These are phyloP conservation scores for Vanrija pseudolonga DNA, from an alignment of 1,284 basidiomycete species.

Conservation along the genomic window DNA sequence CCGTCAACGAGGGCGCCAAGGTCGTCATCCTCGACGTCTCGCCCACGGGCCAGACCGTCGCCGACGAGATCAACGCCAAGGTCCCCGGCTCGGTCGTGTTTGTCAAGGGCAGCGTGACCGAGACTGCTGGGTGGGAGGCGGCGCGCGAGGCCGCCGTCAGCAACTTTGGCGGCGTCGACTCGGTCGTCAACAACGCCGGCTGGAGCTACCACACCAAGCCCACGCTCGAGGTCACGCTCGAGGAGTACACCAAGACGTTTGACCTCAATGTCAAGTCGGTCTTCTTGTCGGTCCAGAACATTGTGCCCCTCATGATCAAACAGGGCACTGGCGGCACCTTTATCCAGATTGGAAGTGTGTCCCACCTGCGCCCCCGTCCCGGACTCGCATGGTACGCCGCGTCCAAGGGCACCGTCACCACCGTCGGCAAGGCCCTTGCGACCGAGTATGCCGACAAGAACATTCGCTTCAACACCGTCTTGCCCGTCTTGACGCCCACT, in stretches of 20 bases:
- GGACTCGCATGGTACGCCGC: conserved; percentile 18
- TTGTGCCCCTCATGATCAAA: conserved; percentile 1
- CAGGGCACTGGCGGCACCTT: too few species aligned
- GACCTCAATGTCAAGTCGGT: conserved; percentile 16
- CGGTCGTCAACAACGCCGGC: conserved; percentile 20
- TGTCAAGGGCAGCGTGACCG: conserved; percentile 13
- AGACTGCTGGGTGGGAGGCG: conserved; percentile 9
- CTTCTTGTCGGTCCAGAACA: conserved; percentile 16
- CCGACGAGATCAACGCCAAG: conserved; percentile 8
- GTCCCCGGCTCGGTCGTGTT: conserved; percentile 14
- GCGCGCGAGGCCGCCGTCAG: conserved; percentile 5
- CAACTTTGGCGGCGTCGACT: conserved; percentile 14
- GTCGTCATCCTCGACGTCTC: conserved; percentile 13
- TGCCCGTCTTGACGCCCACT: conserved; percentile 8
- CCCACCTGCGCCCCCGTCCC: not conserved
- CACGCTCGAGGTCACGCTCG: conserved; percentile 7
- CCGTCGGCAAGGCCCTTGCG: conserved; percentile 13
- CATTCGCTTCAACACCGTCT: conserved; percentile 20
- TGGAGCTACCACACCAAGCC: conserved; percentile 21
- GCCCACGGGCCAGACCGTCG: conserved; percentile 5
- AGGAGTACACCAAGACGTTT: conserved; percentile 8
- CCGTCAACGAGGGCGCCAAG: conserved; percentile 8
- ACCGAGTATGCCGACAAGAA: conserved; percentile 16
- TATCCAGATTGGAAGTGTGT: too few species aligned
- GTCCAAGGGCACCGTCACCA: conserved; percentile 11